Base-by-base conservation (phyloP, 352 stramenopile species). In the Phytophthora sansomeana region DNA sequence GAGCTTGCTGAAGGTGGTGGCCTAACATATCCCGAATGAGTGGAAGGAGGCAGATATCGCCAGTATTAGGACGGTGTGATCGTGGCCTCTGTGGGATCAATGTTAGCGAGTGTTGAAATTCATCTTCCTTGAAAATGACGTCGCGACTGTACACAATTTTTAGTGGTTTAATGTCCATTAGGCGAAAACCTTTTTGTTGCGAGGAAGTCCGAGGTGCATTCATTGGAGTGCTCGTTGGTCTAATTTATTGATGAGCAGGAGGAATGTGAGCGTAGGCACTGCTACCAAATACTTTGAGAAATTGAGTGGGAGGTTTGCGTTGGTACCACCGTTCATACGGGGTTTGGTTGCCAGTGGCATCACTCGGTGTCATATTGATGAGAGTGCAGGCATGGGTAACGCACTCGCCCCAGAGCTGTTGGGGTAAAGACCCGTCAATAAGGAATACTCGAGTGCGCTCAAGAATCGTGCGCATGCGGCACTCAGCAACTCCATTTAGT, bases 381-480 rank as follows among this genome's bases (percentile, higher is more conserved):
- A 56, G 19, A 30, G 14, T 44, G 9, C n/a, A 43, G 1, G 32
- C 48, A 26, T 41, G 46, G 3, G 11, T 42, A 9, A 38, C 36
- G 36, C 36, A 21, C 7, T 42, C 36, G 8, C n/a, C 48, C 42
- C 58, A 60, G 19, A 52, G 39, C 33, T 61, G 41, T 7, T 28
- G 47, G 9, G 33, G 44, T 7, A 63, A n/a, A 1, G 28, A 10
- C 3, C 14, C 49, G 43, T 67, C 58, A 11, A 67, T 42, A 8
- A 59, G 43, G 13, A 67, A 29, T 19, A 39, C 58, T 26, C 48
- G 44, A 5, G 52, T 26, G 11, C 59, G 50, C 30, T 56, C 59
- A 24, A 67, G 53, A 13, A 67, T 67, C 1, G 51, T 68, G 13
- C 60, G 52, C 61, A 69, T 69, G 10, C 44, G 43, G 6, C 39